These are phyloP conservation scores for Grifola frondosa DNA, from an alignment of 1,284 basidiomycete genomes.

Conservation along the genomic window DNA sequence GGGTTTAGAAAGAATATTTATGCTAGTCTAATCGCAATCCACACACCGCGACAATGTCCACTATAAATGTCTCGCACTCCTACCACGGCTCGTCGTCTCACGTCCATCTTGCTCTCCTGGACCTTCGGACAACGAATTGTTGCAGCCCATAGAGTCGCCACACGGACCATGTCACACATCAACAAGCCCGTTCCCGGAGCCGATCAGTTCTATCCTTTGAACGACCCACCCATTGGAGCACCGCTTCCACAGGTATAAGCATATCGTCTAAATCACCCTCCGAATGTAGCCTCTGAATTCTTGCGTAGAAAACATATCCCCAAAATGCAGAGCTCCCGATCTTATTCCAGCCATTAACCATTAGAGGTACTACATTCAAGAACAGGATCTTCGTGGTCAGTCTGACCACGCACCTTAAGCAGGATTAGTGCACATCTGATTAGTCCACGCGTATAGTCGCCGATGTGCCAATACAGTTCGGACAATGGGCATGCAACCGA, in stretches of 20 bases:
- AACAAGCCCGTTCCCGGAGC: conserved; percentile 50
- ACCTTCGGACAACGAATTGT: background rate
- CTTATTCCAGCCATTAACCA: conserved; percentile 68
- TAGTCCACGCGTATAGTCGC: conserved; percentile 43
- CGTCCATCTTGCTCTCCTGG: background rate
- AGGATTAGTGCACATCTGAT: too few relatives aligned
- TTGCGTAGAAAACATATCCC: conserved; percentile 39
- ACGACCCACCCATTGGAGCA: conserved; percentile 61
- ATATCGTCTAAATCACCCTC: background rate
- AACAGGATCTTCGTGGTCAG: conserved; percentile 64
- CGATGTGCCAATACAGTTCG: conserved; percentile 79
- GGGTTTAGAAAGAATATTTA: too few relatives aligned
- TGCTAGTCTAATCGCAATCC: too few relatives aligned
- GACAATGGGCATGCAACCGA: conserved; percentile 72
- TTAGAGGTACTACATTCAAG: conserved; percentile 66
- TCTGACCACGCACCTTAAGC: background rate
- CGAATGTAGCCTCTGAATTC: background rate
- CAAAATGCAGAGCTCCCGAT: conserved; percentile 49
- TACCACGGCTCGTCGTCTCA: background rate
- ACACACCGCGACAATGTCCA: too few relatives aligned
- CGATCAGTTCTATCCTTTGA: conserved; percentile 59
- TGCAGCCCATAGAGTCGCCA: background rate
- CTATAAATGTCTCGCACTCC: too few relatives aligned
- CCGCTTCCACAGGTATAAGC: conserved; percentile 37
- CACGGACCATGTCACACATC: conserved; percentile 26